These are phyloP conservation scores for Polyporus arcularius DNA, from an alignment of 768 basidiomycete species.

Conservation along the genomic window DNA sequence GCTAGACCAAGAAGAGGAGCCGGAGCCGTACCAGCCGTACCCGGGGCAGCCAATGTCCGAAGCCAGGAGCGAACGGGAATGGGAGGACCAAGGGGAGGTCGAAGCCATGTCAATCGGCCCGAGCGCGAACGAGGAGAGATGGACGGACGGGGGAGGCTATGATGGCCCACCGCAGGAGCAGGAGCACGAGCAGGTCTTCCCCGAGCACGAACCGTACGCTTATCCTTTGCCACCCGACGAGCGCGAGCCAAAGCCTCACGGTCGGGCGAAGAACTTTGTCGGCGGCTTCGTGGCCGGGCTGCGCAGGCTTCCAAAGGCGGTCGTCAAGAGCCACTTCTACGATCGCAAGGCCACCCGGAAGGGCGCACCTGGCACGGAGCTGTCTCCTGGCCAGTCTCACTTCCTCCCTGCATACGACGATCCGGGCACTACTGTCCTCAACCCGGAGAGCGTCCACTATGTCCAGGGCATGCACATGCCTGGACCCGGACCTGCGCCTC, in stretches of 20 bases:
- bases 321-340: slow-evolving; percentile 14
- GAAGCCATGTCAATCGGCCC: slow-evolving; percentile 21
- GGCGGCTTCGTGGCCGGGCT: slow-evolving; percentile 27
- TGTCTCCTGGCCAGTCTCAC: slow-evolving; percentile 6
- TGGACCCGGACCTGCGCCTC: background rate
- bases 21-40: background rate
- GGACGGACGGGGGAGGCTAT: background rate
- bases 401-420: slow-evolving; percentile 21
- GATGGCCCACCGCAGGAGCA: background rate
- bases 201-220: slow-evolving; percentile 2
- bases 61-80: slow-evolving; percentile 2
- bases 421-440: slow-evolving; percentile 15
- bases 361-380: slow-evolving; percentile 10
- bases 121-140: slow-evolving; percentile 7
- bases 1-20: background rate
- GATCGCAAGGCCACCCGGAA: slow-evolving; percentile 19
- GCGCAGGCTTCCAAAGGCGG: slow-evolving; percentile 19
- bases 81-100: slow-evolving; percentile 12
- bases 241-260: slow-evolving; percentile 2
- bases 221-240: background rate
- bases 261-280: slow-evolving; percentile 22
- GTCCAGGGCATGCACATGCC: slow-evolving; percentile 17
- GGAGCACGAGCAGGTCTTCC: background rate
- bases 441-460: slow-evolving; percentile 19
- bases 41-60: background rate